These are phyloP conservation scores for Hemerocallis citrina DNA, from an alignment of 106 monocot species.

Conservation along the genomic window DNA sequence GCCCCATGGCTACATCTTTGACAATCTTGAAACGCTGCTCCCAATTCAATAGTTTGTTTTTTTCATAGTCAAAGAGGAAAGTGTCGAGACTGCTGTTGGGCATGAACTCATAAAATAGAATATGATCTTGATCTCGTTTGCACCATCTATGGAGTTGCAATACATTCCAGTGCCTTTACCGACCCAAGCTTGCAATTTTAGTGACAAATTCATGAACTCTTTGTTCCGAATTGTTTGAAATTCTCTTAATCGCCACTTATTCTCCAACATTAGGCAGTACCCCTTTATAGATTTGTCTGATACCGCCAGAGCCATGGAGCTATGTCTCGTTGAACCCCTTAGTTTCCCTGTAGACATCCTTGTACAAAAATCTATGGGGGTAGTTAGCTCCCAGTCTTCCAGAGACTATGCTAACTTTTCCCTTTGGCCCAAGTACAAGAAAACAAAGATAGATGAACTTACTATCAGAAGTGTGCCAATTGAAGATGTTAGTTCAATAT, in stretches of 20 bases:
- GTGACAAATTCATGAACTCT: slow-evolving; percentile 17
- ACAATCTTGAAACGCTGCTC: slow-evolving; percentile 13
- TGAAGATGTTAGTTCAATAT: too few relatives aligned
- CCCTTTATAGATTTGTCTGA: slow-evolving; percentile 22
- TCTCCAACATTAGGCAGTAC: slow-evolving; percentile 1
- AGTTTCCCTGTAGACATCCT: slow-evolving; percentile 18
- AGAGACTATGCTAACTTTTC: slow-evolving; percentile 12
- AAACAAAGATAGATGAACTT: background rate
- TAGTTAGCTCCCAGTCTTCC: slow-evolving; percentile 19
- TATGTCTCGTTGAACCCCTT: slow-evolving; percentile 14
- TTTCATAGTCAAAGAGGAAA: slow-evolving; percentile 5
- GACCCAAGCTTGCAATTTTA: slow-evolving; percentile 18
- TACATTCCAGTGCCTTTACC: slow-evolving; percentile 17
- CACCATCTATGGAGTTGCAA: slow-evolving; percentile 19
- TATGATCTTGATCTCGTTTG: slow-evolving; percentile 17
- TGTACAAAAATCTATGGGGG: slow-evolving; percentile 22
- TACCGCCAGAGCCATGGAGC: slow-evolving; percentile 13
- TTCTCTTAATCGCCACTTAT: slow-evolving; percentile 17
- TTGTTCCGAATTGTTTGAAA: slow-evolving; percentile 5
- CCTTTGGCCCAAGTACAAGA: background rate
- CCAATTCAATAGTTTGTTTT: background rate
- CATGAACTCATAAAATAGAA: slow-evolving; percentile 22
- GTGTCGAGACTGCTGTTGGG: slow-evolving; percentile 22
- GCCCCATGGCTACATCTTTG: slow-evolving; percentile 13
- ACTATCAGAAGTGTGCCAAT: too few relatives aligned